A percentile compares a stretch with the other conserved stretches of the same genome.
phyloP scores from a whole-genome alignment of 2,329 filamentous ascomycete genomes.

The Sclerotinia sclerotiorum region DNA sequence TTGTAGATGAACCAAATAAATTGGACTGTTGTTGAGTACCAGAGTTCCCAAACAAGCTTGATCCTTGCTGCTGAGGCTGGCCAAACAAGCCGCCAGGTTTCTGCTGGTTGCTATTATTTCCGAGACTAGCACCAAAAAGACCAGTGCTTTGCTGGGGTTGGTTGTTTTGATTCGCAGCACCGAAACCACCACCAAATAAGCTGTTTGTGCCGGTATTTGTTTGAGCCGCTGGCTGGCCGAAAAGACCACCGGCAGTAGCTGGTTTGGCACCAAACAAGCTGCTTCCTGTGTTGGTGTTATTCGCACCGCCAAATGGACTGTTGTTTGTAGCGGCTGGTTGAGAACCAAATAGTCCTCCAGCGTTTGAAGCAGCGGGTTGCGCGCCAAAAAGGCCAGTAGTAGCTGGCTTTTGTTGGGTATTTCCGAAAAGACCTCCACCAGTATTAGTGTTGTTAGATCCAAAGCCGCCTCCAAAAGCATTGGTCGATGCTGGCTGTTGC shows the following conservation, averaged over 20 bases:
- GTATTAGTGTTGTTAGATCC: constrained; percentile 40
- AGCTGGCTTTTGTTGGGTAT: constrained; percentile 43
- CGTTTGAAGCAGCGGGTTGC: constrained; percentile 39
- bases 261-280: constrained; percentile 43
- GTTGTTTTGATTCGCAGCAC: constrained; percentile 43
- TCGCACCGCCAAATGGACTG: constrained; percentile 36
- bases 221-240: constrained; percentile 44
- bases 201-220: constrained; percentile 37
- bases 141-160: constrained; percentile 46
- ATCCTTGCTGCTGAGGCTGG: constrained; percentile 40
- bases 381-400: constrained; percentile 47
- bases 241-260: constrained; percentile 44
- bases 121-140: constrained; percentile 49
- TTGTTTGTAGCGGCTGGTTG: constrained; percentile 22
- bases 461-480: constrained; percentile 42
- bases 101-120: constrained; percentile 48
- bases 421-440: constrained; percentile 41
- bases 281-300: constrained; percentile 38
- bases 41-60: constrained; percentile 53
- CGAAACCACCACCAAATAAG: constrained; percentile 29
- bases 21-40: constrained; percentile 33
- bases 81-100: constrained; percentile 56
- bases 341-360: constrained; percentile 43
- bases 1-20: constrained; percentile 38
- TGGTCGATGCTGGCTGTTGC: constrained; percentile 43